These are phyloP conservation scores for Solanum ossicruentum DNA, from an alignment of 257 asterid genomes.

Conservation along the genomic window DNA sequence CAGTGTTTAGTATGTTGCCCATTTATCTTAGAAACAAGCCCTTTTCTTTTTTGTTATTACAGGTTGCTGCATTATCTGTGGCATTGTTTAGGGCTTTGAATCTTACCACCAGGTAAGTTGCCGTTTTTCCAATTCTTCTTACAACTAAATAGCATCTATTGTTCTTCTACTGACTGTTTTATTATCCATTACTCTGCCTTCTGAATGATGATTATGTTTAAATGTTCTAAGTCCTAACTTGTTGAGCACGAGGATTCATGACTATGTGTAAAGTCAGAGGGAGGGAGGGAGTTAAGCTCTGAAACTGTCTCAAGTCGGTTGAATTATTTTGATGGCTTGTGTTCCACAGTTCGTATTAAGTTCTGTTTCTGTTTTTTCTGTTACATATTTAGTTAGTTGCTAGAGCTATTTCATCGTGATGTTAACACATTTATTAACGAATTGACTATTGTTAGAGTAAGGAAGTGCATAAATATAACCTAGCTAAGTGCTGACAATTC, in stretches of 20 bases:
- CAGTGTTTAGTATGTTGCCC: slow-evolving; percentile 2
- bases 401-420: not conserved
- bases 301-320: not conserved
- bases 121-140: not conserved
- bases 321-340: not conserved
- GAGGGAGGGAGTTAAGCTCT: not conserved
- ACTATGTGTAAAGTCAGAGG: not conserved
- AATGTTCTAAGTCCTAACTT: not conserved
- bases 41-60: slow-evolving; percentile 4
- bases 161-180: not conserved
- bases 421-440: not conserved
- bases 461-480: not conserved
- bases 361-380: not conserved
- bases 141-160: not conserved
- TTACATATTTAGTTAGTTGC: not conserved
- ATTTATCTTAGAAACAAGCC: not conserved
- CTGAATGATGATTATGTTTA: not conserved
- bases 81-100: slow-evolving; percentile 86
- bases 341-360: not conserved
- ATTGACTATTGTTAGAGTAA: not conserved
- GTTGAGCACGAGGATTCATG: not conserved
- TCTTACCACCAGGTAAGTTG: slow-evolving; percentile 63
- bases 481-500: not conserved
- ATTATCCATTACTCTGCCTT: not conserved
- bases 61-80: slow-evolving; percentile 87